Base-by-base conservation (phyloP, 2,329 filamentous ascomycete genomes). In the Scedosporium minutisporum region DNA sequence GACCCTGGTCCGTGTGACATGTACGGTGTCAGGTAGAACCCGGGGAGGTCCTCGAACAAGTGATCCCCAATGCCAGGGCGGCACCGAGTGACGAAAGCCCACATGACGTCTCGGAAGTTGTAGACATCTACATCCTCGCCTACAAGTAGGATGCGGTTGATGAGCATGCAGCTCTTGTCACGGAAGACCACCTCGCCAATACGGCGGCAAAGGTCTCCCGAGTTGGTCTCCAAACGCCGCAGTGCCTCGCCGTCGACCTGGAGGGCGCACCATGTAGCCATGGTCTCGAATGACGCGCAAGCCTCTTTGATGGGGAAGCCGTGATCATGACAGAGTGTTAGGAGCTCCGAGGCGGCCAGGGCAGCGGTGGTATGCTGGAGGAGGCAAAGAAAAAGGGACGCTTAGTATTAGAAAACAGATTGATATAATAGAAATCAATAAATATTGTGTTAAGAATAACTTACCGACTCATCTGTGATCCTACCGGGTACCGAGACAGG, bases 171-270 rank as follows among this genome's bases (percentile, higher is more conserved):
- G 10, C 71, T 71, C 68, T 81, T 82, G 61, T 75, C 65, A 42
- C 69, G 67, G 67, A 75, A 79, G 4, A 80, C 68, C 1, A 80
- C 18, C 48, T 80, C 72, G 0, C 78, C 80, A 10, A 82, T 67
- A 23, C 67, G 67, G 53, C 72, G 70, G 58, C 71, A 71, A 55
- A 82, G 75, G 0, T 75, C 73, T 18, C 70, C 64, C 0, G 75
- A 62, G 0, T 69, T 81, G 16, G 79, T 80, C 55, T 84, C 80
- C 77, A 85, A 79, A 7, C 78, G 76, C 33, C 80, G 80, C 7
- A 87, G 76, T 67, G 81, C 81, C 5, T 76, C 73, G 1, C 78
- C 82, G 68, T 88, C 84, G 23, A 86, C 79, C 63, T 85, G 79
- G 67, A 88, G 66, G 0, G 72, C 78, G 0, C 74, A 73, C 80